A percentile compares a stretch with the other conserved stretches of the same genome.
phyloP scores from a whole-genome alignment of 2,329 filamentous ascomycete species.

The Aspergillus sp. region DNA sequence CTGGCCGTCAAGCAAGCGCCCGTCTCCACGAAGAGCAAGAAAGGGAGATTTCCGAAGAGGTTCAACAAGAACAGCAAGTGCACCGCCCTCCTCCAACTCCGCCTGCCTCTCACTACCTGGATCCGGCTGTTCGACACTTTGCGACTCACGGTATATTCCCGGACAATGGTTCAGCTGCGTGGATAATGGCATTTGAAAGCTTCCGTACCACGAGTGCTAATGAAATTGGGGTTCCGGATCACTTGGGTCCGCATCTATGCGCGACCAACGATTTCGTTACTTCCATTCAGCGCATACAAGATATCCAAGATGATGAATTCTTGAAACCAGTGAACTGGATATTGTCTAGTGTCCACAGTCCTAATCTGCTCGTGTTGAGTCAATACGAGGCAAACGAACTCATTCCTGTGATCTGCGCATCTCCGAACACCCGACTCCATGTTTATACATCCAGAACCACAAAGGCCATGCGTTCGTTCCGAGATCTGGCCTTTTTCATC shows the following conservation, averaged over 20 bases:
- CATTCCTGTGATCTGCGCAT: conserved; percentile 34
- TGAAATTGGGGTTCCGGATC: conserved; percentile 1
- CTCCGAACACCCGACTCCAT: conserved; percentile 38
- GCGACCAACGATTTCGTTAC: conserved; percentile 5
- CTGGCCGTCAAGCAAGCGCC: conserved; percentile 36
- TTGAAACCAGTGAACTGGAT: conserved; percentile 55
- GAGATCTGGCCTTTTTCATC: conserved; percentile 42
- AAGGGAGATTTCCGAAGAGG: conserved; percentile 55
- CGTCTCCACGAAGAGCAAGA: conserved; percentile 64
- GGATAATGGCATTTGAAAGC: conserved; percentile 4
- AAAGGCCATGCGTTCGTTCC: conserved; percentile 35
- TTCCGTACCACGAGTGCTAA: conserved; percentile 5
- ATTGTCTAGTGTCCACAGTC: conserved; percentile 26
- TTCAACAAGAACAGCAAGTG: conserved; percentile 55
- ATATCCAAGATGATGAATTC: conserved; percentile 48
- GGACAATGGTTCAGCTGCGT: neutral
- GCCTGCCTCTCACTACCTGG: conserved; percentile 29
- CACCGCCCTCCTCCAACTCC: conserved; percentile 41
- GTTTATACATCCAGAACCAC: conserved; percentile 46
- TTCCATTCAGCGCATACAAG: conserved; percentile 2
- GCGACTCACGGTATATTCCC: conserved; percentile 3
- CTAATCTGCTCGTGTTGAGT: conserved; percentile 52
- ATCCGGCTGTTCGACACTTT: conserved; percentile 8
- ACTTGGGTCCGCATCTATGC: conserved; percentile 1
- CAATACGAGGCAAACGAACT: conserved; percentile 56